Evolutionary conservation across 1,284 basidiomycete genomes (phyloP), one percentile per base, ranked within the genome.

Genomic region (Microbotryum intermedium): DNA sequence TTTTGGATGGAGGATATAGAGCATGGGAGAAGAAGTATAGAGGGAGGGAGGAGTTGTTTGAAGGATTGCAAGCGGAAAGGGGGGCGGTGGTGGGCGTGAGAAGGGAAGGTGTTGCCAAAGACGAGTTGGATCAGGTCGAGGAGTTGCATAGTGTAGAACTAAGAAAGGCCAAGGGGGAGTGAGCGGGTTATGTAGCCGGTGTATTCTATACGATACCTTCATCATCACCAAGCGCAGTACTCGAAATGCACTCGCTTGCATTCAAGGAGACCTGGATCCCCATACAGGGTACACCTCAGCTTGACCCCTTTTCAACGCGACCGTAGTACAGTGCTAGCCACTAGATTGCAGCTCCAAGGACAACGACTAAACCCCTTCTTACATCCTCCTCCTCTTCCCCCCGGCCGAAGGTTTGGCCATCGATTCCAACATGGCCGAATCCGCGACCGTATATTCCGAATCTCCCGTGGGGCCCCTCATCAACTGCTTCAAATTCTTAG

Each of bases 401-500:
- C 51, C 51, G 20, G 20, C 29, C 23, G 34, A 39, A 3, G 23
- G 23, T 48, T 50, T 56, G 16, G 55, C 55, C 47, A 56, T 28
- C 21, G 47, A 43, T 23, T 56, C 55, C 26, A 56, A 44, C 55
- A 56, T 56, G 7, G 34, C 46, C 23, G 52, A n/a, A 50, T 45
- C 45, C 13, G 66, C 66, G n/a, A 68, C 59, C 52, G 65, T 64
- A 46, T 64, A 68, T 48, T 68, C 66, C 0, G 55, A 57, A 42
- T 60, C 58, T 6, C 57, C 66, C 45, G 50, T 55, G 18, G 58
- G 55, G 2, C 64, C 64, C 45, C 50, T 48, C 66, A 65, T 68
- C 29, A 68, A 42, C 55, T 64, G 57, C 34, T 58, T 50, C 55
- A 61, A 55, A 4, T 60, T 53, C 21, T 58, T 53, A 49, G 58